Base-by-base conservation (phyloP, 345 rosid genomes). In the Salix koriyanagi region DNA sequence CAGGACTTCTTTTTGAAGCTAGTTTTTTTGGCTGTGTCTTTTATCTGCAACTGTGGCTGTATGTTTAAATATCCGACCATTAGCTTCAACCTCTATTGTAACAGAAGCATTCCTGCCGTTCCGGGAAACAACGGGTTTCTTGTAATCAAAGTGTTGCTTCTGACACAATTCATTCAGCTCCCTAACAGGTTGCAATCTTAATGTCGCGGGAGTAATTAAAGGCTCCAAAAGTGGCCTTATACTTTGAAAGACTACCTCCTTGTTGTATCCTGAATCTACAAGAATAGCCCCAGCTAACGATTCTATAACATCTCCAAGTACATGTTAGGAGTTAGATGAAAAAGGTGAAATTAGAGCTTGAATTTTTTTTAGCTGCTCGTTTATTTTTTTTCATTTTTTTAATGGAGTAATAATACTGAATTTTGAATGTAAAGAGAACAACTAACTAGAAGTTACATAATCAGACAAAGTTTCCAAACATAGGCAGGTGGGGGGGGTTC, bases 261-360 rank as follows among this genome's bases (percentile, higher is more conserved):
- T 96, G 75, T 88, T 48, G 86, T 84, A 87, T 39, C 91, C 94
- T 0, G 98, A 93, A 82, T 96, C 99, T 30, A 93, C 91, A 26
- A 84, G 72, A 67, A 96, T 93, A 3, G 99, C 99, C 7, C 99
- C 99, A 0, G 94, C 97, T 48, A 96, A 73, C 4, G 99, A 92
- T 79, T 96, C 98, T 1, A 96, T 87, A 4, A 96, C 81, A 79
- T 96, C 98, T 76, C 95, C 99, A 18, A 96, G 94, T 28, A 88
- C 97, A 98, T 96, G 82, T 65, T 3, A 21, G 13, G 19, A 76
- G 18, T 56, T 58, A 0, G 36, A 15, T 58, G 23, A 8, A 56
- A 7, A 56, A 56, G 23, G 62, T 21, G 18, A 46, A 11, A 58
- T n/a, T n/a, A 58, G 11, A 58, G 25, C 11, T 58, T 58, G 26